These are phyloP conservation scores for Stylonectria norvegica DNA, from an alignment of 2,329 filamentous ascomycete genomes.

Conservation along the genomic window DNA sequence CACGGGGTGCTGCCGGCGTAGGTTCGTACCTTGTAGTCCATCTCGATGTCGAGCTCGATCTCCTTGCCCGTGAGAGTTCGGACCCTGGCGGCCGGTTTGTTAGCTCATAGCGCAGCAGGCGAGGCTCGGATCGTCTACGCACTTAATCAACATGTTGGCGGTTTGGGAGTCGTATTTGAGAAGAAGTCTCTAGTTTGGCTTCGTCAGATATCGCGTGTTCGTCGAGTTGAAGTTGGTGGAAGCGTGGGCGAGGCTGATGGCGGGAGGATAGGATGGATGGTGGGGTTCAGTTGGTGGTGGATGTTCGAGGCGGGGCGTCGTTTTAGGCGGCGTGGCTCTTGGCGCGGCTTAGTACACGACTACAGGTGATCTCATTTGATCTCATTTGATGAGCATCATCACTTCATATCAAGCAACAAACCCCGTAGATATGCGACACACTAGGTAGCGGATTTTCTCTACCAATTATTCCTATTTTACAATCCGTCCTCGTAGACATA, in stretches of 20 bases:
- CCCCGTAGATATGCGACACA: too few relatives aligned
- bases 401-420: too few relatives aligned
- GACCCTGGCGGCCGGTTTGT: constrained; percentile 58
- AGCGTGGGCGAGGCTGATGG: constrained; percentile 22
- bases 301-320: constrained; percentile 10
- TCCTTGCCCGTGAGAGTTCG: constrained; percentile 97
- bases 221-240: constrained; percentile 7
- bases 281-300: constrained; percentile 14
- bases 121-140: constrained; percentile 15
- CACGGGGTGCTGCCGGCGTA: too few relatives aligned
- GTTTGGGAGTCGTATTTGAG: constrained; percentile 6
- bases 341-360: too few relatives aligned
- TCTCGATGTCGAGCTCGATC: constrained; percentile 96
- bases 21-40: constrained; percentile 85
- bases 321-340: constrained; percentile 22
- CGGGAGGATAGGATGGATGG: constrained; percentile 6
- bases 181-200: too few relatives aligned
- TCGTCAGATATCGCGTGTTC: too few relatives aligned
- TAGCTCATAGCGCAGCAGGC: constrained; percentile 13
- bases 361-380: too few relatives aligned
- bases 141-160: constrained; percentile 51
- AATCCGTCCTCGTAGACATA: constrained; percentile 35
- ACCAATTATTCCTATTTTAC: constrained; percentile 28
- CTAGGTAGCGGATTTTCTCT: constrained; percentile 4
- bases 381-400: too few relatives aligned